Evolutionary conservation across 2,329 filamentous ascomycete species (phyloP), one percentile per base, ranked within the genome.

Genomic region (Cytospora chrysosperma): DNA sequence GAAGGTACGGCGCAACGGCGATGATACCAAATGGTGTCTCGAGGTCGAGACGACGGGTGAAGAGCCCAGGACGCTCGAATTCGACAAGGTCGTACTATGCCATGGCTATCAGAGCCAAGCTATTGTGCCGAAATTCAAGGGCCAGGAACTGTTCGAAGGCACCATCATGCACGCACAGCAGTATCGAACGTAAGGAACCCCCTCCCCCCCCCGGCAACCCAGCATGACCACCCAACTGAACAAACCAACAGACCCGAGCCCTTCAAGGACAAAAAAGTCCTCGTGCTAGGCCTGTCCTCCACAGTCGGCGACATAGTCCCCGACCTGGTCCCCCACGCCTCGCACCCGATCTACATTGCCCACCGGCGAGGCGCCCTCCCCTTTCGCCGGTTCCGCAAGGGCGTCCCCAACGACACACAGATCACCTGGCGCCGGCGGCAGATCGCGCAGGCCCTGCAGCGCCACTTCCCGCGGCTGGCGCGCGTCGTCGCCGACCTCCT

Each of bases 371-470:
- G 67, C 3, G 60, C 60, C 8, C 40, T 64, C 15, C 54, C 67
- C 12, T 67, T 67, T 30, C 55, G 64, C 12, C 56, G 55, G 13
- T 61, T 62, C 40, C 61, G 62, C 21, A 64, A 64, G 27, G 59
- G 59, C 21, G 49, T 61, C 3, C 59, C 64, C 27, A 56, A 61
- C 55, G 58, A 68, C 60, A 56, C 56, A n/a, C 62, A 58, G 27
- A n/a, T 58, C 32, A 75, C 71, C 51, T 75, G 21, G 70, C 72
- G 10, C 68, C 73, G 19, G 65, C 68, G n/a, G 47, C 69, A 27
- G 56, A 65, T 24, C 27, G 58, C 59, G 12, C 58, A 59, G 2
- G n/a, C 49, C 26, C 55, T 66, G 10, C 61, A 66, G 49, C 53
- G 53, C 13, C 53, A 65, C 9, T 62, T 69, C 1, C 73, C 73